phyloP scores from a whole-genome alignment of 768 basidiomycete genomes.

The Rhizopogon vesiculosus region DNA sequence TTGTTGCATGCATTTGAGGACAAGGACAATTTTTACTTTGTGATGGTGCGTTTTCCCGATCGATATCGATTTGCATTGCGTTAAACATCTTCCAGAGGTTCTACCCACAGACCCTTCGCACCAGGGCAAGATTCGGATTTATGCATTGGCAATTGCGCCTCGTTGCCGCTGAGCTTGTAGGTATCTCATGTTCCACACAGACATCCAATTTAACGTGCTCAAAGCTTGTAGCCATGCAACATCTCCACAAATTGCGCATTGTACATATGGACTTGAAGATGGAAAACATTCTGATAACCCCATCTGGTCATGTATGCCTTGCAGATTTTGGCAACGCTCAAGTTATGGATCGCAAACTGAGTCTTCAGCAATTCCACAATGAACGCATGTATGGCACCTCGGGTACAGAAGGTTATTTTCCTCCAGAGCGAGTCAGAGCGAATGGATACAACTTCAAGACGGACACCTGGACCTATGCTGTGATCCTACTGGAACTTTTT shows the following conservation, averaged over 20 bases:
- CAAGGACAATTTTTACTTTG: conserved; percentile 9
- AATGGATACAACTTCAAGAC: conserved; percentile 39
- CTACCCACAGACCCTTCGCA: conserved; percentile 8
- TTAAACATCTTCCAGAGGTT: conserved; percentile 3
- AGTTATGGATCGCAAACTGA: conserved; percentile 4
- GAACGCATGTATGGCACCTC: background rate
- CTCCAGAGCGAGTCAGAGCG: conserved; percentile 33
- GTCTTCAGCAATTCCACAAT: conserved; percentile 1
- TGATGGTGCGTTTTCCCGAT: conserved; percentile 5
- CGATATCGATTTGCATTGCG: background rate
- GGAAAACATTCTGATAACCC: conserved; percentile 44
- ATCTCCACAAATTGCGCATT: conserved; percentile 20
- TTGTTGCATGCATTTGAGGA: conserved; percentile 8
- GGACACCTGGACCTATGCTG: conserved; percentile 38
- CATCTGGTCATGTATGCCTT: conserved; percentile 9
- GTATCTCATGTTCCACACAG: background rate
- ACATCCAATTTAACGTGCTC: background rate
- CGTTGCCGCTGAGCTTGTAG: conserved; percentile 12
- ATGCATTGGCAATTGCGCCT: conserved; percentile 9
- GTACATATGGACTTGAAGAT: conserved; percentile 49
- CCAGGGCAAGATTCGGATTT: background rate
- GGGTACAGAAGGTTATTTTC: conserved; percentile 43
- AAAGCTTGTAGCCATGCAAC: conserved; percentile 9
- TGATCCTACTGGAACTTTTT: conserved; percentile 8
- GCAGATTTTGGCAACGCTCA: conserved; percentile 14